Evolutionary conservation across 495 filamentous ascomycete genomes (phyloP).

Genomic region (Lophiotrema nucula): DNA sequence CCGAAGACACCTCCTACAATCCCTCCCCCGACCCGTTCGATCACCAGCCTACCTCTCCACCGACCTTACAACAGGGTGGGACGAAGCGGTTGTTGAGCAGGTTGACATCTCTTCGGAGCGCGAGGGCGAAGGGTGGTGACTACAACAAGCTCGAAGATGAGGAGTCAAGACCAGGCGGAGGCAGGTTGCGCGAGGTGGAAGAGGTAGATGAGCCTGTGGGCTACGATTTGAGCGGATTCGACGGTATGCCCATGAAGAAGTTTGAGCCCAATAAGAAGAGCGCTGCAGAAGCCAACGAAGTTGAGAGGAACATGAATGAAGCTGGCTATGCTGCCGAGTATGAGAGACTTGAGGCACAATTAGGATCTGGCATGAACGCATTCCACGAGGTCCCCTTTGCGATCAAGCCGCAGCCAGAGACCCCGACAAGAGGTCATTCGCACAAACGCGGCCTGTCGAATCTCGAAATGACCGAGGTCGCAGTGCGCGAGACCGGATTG

Average conservation of each 20-base stretch:
- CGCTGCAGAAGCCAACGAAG: constrained; percentile 16
- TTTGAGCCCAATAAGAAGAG: constrained; percentile 10
- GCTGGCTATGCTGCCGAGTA: constrained; percentile 34
- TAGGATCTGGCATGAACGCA: constrained; percentile 31
- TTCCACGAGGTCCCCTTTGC: constrained; percentile 28
- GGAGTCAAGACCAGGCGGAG: constrained; percentile 3
- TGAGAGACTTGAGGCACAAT: constrained; percentile 29
- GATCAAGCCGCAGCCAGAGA: neutral
- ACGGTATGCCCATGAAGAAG: constrained; percentile 28
- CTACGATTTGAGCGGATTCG: constrained; percentile 34
- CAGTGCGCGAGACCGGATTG: constrained; percentile 17
- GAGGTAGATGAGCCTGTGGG: constrained; percentile 26
- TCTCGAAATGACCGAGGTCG: neutral
- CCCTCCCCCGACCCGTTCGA: constrained; percentile 11
- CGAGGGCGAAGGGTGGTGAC: constrained; percentile 4
- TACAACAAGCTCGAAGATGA: constrained; percentile 32
- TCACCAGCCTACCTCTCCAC: neutral
- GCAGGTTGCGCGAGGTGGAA: constrained; percentile 19
- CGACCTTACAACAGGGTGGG: neutral
- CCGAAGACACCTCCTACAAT: constrained; percentile 27
- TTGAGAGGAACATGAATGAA: constrained; percentile 16
- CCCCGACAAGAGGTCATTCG: neutral
- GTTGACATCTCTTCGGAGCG: constrained; percentile 22
- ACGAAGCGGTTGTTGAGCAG: constrained; percentile 26
- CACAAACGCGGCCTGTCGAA: constrained; percentile 13